phyloP scores from a whole-genome alignment of 768 basidiomycete genomes.

The Lactarius sp. region DNA sequence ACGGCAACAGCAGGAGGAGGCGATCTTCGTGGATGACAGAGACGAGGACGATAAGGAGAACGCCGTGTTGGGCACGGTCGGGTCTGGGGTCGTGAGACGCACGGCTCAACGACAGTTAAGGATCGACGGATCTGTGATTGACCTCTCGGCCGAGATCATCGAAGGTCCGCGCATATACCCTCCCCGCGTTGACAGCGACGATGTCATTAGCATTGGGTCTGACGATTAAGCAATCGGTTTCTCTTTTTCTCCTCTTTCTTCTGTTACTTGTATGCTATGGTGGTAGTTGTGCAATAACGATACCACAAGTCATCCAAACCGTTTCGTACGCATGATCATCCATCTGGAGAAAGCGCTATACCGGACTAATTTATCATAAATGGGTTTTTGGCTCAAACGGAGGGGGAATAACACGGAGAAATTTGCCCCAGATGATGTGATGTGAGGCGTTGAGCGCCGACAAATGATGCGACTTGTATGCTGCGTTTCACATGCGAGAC shows the following conservation, averaged over 20 bases:
- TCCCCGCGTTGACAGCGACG: slow-evolving; percentile 6
- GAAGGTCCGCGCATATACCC: background rate
- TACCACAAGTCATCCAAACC: background rate
- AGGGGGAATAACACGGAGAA: background rate
- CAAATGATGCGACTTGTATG: background rate
- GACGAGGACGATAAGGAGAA: slow-evolving; percentile 62
- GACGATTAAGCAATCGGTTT: slow-evolving; percentile 3
- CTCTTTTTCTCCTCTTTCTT: background rate
- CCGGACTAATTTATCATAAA: background rate
- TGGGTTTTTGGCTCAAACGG: background rate
- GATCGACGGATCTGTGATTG: slow-evolving; percentile 41
- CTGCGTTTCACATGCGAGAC: background rate
- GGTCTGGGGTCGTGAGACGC: slow-evolving; percentile 46
- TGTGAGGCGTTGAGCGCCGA: background rate
- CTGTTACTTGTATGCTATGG: background rate
- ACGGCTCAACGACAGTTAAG: slow-evolving; percentile 31
- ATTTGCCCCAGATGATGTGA: background rate
- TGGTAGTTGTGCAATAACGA: background rate
- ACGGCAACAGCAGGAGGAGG: slow-evolving; percentile 31
- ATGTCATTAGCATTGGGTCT: slow-evolving; percentile 21
- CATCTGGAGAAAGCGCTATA: background rate
- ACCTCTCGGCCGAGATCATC: slow-evolving; percentile 45
- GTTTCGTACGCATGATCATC: background rate
- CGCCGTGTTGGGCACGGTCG: slow-evolving; percentile 43
- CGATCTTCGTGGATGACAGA: slow-evolving; percentile 42